Evolutionary conservation across 208 protist species (phyloP).

Genomic region (Crithidia bombi): DNA sequence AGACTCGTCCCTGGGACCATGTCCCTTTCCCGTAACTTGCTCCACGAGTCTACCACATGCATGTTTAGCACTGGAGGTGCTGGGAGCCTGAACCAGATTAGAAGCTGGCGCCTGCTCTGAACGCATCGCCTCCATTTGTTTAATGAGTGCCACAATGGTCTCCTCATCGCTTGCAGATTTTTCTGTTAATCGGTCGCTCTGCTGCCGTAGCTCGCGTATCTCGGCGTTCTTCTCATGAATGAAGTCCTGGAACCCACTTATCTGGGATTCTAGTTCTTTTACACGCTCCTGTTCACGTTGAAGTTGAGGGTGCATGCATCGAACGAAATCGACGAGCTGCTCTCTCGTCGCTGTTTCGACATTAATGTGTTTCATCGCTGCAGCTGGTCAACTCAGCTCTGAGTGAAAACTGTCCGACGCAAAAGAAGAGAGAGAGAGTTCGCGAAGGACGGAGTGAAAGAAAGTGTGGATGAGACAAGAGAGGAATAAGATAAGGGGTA

Average conservation of each 20-base stretch:
- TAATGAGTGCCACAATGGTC: slow-evolving; percentile 72
- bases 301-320: slow-evolving; percentile 48
- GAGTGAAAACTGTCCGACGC: not conserved
- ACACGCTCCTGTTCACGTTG: slow-evolving; percentile 32
- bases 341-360: slow-evolving; percentile 53
- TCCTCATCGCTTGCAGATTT: slow-evolving; percentile 77
- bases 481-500: too few relatives aligned
- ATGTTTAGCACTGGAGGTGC: not conserved
- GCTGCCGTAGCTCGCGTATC: slow-evolving; percentile 56
- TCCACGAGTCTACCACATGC: slow-evolving; percentile 9
- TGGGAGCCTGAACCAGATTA: not conserved
- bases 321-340: slow-evolving; percentile 67
- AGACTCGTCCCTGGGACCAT: slow-evolving; percentile 10
- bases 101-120: not conserved
- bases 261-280: slow-evolving; percentile 52
- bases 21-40: slow-evolving; percentile 1
- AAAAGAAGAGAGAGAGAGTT: slow-evolving; percentile 17
- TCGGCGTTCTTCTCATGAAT: slow-evolving; percentile 64
- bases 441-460: not conserved
- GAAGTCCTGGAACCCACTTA: slow-evolving; percentile 42
- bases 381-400: not conserved
- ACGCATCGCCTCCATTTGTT: slow-evolving; percentile 61
- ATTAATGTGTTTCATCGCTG: slow-evolving; percentile 39
- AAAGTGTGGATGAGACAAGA: too few relatives aligned
- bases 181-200: slow-evolving; percentile 60